Conservation (phyloP, 768 basidiomycete genomes). For the Hygrocybe coccinea region DNA sequence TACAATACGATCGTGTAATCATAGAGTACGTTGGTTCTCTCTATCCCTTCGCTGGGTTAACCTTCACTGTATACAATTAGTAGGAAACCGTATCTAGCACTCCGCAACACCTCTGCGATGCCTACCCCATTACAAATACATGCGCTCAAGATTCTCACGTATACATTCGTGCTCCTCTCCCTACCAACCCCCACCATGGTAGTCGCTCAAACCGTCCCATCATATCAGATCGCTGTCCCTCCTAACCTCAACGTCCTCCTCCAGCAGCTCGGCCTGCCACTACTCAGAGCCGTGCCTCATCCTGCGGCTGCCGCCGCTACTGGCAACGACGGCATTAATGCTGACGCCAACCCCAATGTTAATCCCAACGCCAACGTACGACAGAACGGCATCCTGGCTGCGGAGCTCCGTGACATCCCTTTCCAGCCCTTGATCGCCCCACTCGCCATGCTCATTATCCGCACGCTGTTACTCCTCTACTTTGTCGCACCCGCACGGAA, state of each 20-base stretch:
- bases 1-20: slow-evolving; percentile 37
- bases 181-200: slow-evolving; percentile 1
- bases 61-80: slow-evolving; percentile 27
- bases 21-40: slow-evolving; percentile 38
- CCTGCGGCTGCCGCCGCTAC: not conserved
- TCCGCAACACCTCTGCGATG: slow-evolving; percentile 38
- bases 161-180: slow-evolving; percentile 49
- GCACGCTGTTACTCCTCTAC: slow-evolving; percentile 65
- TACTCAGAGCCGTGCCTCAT: slow-evolving; percentile 36
- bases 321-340: slow-evolving; percentile 14
- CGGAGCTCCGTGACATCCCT: slow-evolving; percentile 53
- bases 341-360: slow-evolving; percentile 30
- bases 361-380: slow-evolving; percentile 19
- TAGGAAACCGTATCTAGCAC: slow-evolving; percentile 49
- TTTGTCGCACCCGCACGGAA: slow-evolving; percentile 73
- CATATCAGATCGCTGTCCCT: slow-evolving; percentile 30
- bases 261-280: slow-evolving; percentile 59
- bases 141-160: slow-evolving; percentile 58
- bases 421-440: slow-evolving; percentile 66
- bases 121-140: slow-evolving; percentile 61
- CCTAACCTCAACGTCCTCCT: slow-evolving; percentile 57
- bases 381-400: slow-evolving; percentile 13
- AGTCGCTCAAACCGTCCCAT: slow-evolving; percentile 5
- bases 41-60: too few relatives aligned
- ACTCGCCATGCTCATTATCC: slow-evolving; percentile 59